Conservation (phyloP, 2,329 filamentous ascomycete genomes). For the Fusarium mundagurra region DNA sequence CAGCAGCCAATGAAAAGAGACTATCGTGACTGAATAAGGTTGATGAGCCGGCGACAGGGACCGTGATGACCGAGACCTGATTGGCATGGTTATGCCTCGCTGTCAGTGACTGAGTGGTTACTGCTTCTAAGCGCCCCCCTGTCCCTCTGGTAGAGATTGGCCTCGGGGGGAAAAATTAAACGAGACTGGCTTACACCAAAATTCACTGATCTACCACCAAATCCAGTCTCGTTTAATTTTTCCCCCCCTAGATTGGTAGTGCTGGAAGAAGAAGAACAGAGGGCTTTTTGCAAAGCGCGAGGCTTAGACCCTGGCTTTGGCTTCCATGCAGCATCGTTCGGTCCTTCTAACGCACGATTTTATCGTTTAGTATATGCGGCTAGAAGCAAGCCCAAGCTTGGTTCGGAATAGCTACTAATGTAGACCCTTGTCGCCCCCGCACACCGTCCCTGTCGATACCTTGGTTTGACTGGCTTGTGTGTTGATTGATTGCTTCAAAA, state of each 20-base stretch:
- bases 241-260: too few relatives aligned
- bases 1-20: constrained; percentile 18
- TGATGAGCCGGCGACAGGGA: constrained; percentile 28
- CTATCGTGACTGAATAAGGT: constrained; percentile 27
- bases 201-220: too few relatives aligned
- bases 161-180: too few relatives aligned
- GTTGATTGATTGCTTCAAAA: constrained; percentile 14
- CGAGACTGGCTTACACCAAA: too few relatives aligned
- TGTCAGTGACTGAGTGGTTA: constrained; percentile 23
- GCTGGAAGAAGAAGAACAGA: constrained; percentile 4
- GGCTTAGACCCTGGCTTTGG: constrained; percentile 42
- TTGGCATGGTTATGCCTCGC: constrained; percentile 32
- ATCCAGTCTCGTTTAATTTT: too few relatives aligned
- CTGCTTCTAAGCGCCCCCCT: constrained; percentile 21
- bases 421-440: constrained; percentile 34
- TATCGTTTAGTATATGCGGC: constrained; percentile 36
- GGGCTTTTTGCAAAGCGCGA: constrained; percentile 43
- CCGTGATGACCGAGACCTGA: constrained; percentile 18
- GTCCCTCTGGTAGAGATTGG: constrained; percentile 21
- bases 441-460: constrained; percentile 35
- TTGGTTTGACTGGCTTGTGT: constrained; percentile 19
- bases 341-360: constrained; percentile 46
- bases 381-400: constrained; percentile 28
- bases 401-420: constrained; percentile 33
- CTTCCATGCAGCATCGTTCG: constrained; percentile 44